Percentiles rank a stretch among this genome's conserved stretches.
Evolutionary conservation across 345 rosid species (phyloP).

Genomic region (Geranium rotundifolium): DNA sequence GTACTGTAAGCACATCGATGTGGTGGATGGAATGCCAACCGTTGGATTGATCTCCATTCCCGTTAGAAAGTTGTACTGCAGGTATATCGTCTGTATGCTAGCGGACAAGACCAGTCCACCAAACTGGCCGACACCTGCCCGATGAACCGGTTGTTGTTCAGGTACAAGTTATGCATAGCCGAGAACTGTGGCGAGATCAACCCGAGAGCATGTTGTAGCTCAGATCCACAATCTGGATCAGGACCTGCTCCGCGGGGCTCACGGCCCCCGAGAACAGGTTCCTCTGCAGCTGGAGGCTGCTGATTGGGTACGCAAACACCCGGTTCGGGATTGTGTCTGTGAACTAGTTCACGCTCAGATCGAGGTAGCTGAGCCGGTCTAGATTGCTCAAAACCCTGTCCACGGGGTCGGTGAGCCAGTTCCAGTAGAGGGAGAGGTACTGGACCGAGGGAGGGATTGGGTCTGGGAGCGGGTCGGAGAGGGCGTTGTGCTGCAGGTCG

Average conservation of each 20-base stretch:
- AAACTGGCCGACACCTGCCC: background rate
- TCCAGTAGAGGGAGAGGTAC: constrained; percentile 69
- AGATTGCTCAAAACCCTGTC: constrained; percentile 37
- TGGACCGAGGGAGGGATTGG: constrained; percentile 64
- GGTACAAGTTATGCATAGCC: background rate
- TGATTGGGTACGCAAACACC: constrained; percentile 5
- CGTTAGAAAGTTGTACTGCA: background rate
- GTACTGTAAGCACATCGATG: background rate
- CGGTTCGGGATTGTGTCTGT: background rate
- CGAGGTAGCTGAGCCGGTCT: background rate
- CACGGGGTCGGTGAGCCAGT: constrained; percentile 63
- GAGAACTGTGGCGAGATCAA: background rate
- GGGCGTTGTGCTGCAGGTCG: constrained; percentile 68
- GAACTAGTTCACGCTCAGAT: background rate
- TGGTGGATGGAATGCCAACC: background rate
- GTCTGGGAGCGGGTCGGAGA: constrained; percentile 40
- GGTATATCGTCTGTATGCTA: background rate
- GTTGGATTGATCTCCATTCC: background rate
- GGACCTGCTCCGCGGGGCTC: background rate
- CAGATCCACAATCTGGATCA: background rate
- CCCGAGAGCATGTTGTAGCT: background rate
- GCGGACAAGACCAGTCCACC: background rate
- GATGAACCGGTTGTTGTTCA: background rate
- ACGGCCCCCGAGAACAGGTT: background rate
- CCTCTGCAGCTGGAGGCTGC: background rate